A percentile compares a stretch with the other conserved stretches of the same genome.
Conservation (phyloP, 208 protist species). For the Acanthamoeba sp. region DNA sequence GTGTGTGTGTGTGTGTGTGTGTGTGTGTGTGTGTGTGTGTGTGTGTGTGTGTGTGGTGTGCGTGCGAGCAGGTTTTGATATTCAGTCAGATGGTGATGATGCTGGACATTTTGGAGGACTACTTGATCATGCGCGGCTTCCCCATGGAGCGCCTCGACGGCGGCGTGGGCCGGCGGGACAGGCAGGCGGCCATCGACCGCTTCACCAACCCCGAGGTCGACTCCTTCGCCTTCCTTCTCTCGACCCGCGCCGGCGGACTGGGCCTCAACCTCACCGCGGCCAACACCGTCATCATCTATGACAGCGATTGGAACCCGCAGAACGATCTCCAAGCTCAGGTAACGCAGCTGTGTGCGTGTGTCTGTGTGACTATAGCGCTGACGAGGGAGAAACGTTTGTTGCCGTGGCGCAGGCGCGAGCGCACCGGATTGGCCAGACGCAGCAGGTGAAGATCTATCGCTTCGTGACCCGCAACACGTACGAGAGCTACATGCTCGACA, state of each 20-base stretch:
- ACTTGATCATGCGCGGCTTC: constrained; percentile 84
- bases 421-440: constrained; percentile 91
- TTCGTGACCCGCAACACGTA: constrained; percentile 91
- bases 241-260: constrained; percentile 90
- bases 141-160: constrained; percentile 91
- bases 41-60: no score
- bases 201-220: constrained; percentile 76
- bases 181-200: constrained; percentile 90
- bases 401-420: constrained; percentile 84
- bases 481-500: constrained; percentile 93
- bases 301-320: constrained; percentile 91
- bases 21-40: no score
- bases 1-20: no score
- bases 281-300: constrained; percentile 92
- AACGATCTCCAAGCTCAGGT: constrained; percentile 83
- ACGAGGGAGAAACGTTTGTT: constrained; percentile 77
- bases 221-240: constrained; percentile 86
- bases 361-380: constrained; percentile 86
- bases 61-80: constrained; percentile 77
- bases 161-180: constrained; percentile 80
- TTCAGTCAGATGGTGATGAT: constrained; percentile 91
- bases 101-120: constrained; percentile 92
- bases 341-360: constrained; percentile 49
- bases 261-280: constrained; percentile 92
- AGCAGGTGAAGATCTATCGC: constrained; percentile 87